These are phyloP conservation scores for Cyclotella distinguenda DNA, from an alignment of 108 stramenopile genomes.

Conservation along the genomic window DNA sequence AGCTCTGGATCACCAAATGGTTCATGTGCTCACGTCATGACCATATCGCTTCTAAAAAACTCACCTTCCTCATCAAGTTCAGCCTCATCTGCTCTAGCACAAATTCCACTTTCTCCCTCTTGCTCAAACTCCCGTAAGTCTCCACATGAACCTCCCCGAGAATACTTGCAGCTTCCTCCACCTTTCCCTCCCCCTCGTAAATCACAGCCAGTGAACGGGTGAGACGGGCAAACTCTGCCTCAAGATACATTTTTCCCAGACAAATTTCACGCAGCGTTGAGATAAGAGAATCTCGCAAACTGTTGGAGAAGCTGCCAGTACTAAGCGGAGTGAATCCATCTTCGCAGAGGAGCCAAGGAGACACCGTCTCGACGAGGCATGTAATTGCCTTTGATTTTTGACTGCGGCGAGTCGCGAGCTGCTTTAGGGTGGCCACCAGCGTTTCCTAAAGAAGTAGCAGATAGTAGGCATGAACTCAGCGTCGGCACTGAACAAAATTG, in stretches of 20 bases:
- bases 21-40: too few relatives aligned
- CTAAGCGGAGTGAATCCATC: constrained; percentile 58
- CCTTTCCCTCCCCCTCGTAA: constrained; percentile 82
- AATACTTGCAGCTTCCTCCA: constrained; percentile 83
- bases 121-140: constrained; percentile 95
- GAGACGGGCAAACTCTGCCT: constrained; percentile 92
- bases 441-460: too few relatives aligned
- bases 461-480: too few relatives aligned
- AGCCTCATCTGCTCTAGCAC: constrained; percentile 98
- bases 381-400: constrained; percentile 81
- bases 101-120: constrained; percentile 98
- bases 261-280: constrained; percentile 89
- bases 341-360: constrained; percentile 69
- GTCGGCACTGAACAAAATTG: too few relatives aligned
- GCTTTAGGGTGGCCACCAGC: constrained; percentile 64
- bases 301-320: background rate
- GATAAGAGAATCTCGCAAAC: constrained; percentile 70
- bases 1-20: too few relatives aligned
- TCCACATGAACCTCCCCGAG: constrained; percentile 99
- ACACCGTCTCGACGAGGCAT: constrained; percentile 58
- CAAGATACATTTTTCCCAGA: constrained; percentile 97
- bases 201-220: constrained; percentile 82
- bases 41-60: background rate
- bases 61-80: constrained; percentile 79
- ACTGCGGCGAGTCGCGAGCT: constrained; percentile 65